phyloP scores from a whole-genome alignment of 352 stramenopile species.

The Aphanomyces astaci region DNA sequence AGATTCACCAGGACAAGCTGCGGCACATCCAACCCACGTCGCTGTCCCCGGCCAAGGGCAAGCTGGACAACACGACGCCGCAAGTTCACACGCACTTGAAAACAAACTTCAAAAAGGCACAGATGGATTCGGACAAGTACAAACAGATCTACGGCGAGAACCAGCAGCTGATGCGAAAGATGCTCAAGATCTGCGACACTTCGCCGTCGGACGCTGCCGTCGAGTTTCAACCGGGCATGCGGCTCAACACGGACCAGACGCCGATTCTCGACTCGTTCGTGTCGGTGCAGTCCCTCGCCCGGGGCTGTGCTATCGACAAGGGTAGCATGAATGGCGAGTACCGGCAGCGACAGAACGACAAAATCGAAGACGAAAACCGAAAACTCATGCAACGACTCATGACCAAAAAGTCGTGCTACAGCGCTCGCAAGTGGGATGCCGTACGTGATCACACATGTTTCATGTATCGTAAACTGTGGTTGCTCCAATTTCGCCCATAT shows the following conservation, averaged over 20 bases:
- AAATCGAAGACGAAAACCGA: constrained; percentile 58
- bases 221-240: constrained; percentile 42
- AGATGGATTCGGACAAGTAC: constrained; percentile 54
- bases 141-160: constrained; percentile 59
- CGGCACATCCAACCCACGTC: constrained; percentile 50
- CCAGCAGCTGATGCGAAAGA: constrained; percentile 56
- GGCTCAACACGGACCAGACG: constrained; percentile 52
- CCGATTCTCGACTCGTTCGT: constrained; percentile 69
- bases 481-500: too few species aligned
- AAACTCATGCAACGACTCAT: constrained; percentile 45
- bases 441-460: constrained; percentile 7
- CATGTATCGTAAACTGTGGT: too few species aligned
- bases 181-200: constrained; percentile 52
- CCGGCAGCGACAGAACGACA: constrained; percentile 39
- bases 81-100: constrained; percentile 35
- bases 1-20: constrained; percentile 57
- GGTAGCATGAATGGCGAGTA: constrained; percentile 50
- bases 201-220: constrained; percentile 6
- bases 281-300: constrained; percentile 47
- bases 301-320: constrained; percentile 67
- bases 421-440: constrained; percentile 59
- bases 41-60: constrained; percentile 47
- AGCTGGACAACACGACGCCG: constrained; percentile 53
- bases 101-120: constrained; percentile 50
- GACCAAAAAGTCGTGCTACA: constrained; percentile 56